These are phyloP conservation scores for Phaffia rhodozyma DNA, from an alignment of 1,284 basidiomycete genomes.

Conservation along the genomic window DNA sequence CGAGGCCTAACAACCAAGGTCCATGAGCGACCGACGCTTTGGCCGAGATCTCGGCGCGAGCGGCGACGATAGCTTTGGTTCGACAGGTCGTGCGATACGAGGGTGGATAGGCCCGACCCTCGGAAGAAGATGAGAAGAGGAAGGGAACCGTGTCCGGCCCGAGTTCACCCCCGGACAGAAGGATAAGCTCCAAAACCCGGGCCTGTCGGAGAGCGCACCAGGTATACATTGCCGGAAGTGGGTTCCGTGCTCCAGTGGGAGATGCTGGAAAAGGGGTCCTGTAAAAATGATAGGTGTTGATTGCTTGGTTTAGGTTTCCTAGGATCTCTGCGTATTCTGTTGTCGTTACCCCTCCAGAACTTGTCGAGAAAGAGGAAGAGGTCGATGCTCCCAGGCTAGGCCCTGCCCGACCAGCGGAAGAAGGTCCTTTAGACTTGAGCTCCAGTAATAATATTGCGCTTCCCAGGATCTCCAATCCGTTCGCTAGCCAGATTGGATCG, in stretches of 20 bases:
- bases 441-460: slow-evolving; percentile 48
- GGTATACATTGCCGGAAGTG: slow-evolving; percentile 32
- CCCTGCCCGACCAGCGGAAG: slow-evolving; percentile 27
- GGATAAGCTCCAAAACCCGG: slow-evolving; percentile 48
- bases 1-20: slow-evolving; percentile 71
- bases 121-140: slow-evolving; percentile 42
- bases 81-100: slow-evolving; percentile 38
- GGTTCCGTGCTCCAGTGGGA: slow-evolving; percentile 26
- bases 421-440: neutral
- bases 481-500: slow-evolving; percentile 76
- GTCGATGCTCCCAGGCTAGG: slow-evolving; percentile 62
- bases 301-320: neutral
- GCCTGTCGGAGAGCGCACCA: slow-evolving; percentile 30
- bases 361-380: slow-evolving; percentile 27
- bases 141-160: slow-evolving; percentile 58
- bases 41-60: slow-evolving; percentile 52
- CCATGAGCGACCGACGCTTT: slow-evolving; percentile 59
- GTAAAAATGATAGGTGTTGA: slow-evolving; percentile 27
- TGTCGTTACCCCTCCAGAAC: too few relatives aligned
- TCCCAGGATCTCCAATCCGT: slow-evolving; percentile 68
- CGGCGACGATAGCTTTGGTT: slow-evolving; percentile 42
- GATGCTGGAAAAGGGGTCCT: slow-evolving; percentile 18
- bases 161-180: slow-evolving; percentile 66
- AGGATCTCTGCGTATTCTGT: too few relatives aligned
- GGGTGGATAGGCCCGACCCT: slow-evolving; percentile 38